Base-by-base conservation (phyloP, 352 stramenopile species). In the Ophiocytium majus region DNA sequence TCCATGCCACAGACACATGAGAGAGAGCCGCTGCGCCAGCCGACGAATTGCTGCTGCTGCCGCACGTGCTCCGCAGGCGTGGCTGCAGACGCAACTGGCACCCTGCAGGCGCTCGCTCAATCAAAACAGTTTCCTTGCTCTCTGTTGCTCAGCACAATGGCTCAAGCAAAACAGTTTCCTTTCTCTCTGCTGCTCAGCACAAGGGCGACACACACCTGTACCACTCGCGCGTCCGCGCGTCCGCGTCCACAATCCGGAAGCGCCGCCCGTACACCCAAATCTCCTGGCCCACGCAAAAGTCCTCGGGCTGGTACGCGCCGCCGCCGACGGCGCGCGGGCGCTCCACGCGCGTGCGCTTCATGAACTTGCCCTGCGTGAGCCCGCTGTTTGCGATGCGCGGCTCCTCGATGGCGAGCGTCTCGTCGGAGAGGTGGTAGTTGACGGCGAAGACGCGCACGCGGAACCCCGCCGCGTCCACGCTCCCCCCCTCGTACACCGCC, bases 161-260 rank as follows among this genome's bases (percentile, higher is more conserved):
- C n/a, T n/a, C n/a, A n/a, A n/a, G n/a, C n/a, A n/a, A n/a, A n/a
- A n/a, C n/a, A n/a, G n/a, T n/a, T n/a, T n/a, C n/a, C n/a, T n/a
- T n/a, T n/a, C n/a, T n/a, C n/a, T n/a, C n/a, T n/a, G n/a, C n/a
- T n/a, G n/a, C n/a, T n/a, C n/a, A n/a, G n/a, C n/a, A n/a, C n/a
- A n/a, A n/a, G n/a, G n/a, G n/a, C n/a, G n/a, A n/a, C n/a, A n/a
- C n/a, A n/a, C n/a, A n/a, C 34, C 82, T 74, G 84, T 96, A 97
- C 83, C 92, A 97, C 82, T 89, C 90, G 49, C 94, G 92, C 0
- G 95, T 98, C 1, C 91, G 90, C 0, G 90, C 89, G 79, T 98
- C 94, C 81, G 94, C 96, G 84, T 97, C 94, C 0, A 96, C 93
- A 19, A 98, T 91, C 37, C 91, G 88, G 83, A 96, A 95, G 19